Evolutionary conservation across 208 protist species (phyloP), one percentile per base, ranked within the genome.

Genomic region (Acanthamoeba triangularis): DNA sequence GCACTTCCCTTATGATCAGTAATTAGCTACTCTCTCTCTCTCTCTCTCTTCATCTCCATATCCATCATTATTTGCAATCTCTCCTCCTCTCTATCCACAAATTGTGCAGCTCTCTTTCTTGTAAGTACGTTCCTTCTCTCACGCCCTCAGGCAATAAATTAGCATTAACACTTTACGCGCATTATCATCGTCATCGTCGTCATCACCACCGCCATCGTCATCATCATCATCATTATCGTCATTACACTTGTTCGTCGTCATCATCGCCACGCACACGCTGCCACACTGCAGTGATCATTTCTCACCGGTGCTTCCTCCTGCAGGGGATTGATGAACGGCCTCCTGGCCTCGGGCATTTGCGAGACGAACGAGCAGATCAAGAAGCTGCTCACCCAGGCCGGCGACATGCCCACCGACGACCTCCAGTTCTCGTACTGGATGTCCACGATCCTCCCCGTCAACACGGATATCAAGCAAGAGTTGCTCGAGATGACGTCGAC

Each of bases 401-500:
- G 82, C 47, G 82, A 90, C 37, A 63, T 90, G 18, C 82, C 82
- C 49, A 67, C 82, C 49, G 54, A 90, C 37, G 82, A 90, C 33
- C 44, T 67, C 28, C 49, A 47, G 30, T 65, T 90, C 49, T 65
- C 82, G 14, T 67, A 90, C 30, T 90, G 82, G 82, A n/a, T 90
- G 47, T 56, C 82, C 33, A 44, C 49, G 37, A 65, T 90, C 49
- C 82, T 90, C 14, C 82, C 82, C 10, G 82, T 90, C 20, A 65
- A 90, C 28, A 90, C 44, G 47, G 49, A 90, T 56, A 56, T 90
- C 82, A 90, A 90, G 54, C 82, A 90, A 65, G 54, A 90, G 49
- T 56, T 90, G 82, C 82, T 90, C 23, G 82, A 90, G 82, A 82
- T 82, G 72, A 82, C 72, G 35, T 82, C 72, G 7, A 82, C 72